Evolutionary conservation across 129 eudicot genomes (phyloP).

Genomic region (Deinandra increscens): DNA sequence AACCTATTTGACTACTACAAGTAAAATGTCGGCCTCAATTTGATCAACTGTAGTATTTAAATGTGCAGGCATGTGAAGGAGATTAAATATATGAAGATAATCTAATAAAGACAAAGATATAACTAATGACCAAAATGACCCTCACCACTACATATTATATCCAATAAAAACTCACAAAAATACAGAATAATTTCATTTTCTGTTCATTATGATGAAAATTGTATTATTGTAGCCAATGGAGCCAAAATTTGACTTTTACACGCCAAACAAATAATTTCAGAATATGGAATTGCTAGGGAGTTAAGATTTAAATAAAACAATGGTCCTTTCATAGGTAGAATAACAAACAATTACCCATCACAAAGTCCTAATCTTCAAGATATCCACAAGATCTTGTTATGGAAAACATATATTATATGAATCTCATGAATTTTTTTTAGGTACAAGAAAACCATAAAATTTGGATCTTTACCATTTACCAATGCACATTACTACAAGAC

Average conservation of each 20-base stretch:
- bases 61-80: constrained; percentile 31
- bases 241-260: constrained; percentile 36
- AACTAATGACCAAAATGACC: constrained; percentile 31
- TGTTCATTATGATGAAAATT: constrained; percentile 23
- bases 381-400: constrained; percentile 20
- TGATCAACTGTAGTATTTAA: constrained; percentile 2
- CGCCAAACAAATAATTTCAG: constrained; percentile 24
- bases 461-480: constrained; percentile 9
- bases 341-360: constrained; percentile 17
- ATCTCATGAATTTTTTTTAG: background rate
- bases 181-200: constrained; percentile 21
- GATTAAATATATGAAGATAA: constrained; percentile 31
- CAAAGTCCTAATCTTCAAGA: constrained; percentile 27
- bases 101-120: constrained; percentile 29
- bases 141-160: constrained; percentile 32
- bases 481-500: constrained; percentile 12
- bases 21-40: constrained; percentile 11
- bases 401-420: background rate
- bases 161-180: constrained; percentile 25
- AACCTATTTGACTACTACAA: background rate
- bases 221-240: constrained; percentile 22
- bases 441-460: constrained; percentile 10
- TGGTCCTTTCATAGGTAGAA: background rate
- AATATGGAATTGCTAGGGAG: constrained; percentile 22
- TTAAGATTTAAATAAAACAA: constrained; percentile 9